phyloP scores from a whole-genome alignment of 1,139 yeast genomes.

The Hyphopichia pseudoburtonii region DNA sequence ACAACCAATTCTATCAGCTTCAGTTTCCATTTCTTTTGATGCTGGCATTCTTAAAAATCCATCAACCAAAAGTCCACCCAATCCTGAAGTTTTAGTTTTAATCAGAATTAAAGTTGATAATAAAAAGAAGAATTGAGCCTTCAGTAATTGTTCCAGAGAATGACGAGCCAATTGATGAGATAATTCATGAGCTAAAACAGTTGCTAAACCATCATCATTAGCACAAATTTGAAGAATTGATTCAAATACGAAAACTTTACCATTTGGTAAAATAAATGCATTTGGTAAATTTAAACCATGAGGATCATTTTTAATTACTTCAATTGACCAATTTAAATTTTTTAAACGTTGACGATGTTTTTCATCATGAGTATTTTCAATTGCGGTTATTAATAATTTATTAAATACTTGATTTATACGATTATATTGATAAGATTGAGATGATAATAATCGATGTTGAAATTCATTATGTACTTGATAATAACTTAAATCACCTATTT shows the following conservation, averaged over 20 bases:
- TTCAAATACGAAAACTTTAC: slow-evolving; percentile 87
- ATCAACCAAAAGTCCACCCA: slow-evolving; percentile 47
- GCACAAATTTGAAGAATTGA: slow-evolving; percentile 76
- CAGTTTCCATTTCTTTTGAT: slow-evolving; percentile 89
- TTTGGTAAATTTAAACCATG: slow-evolving; percentile 75
- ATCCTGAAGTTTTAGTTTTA: slow-evolving; percentile 13
- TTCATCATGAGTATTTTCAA: slow-evolving; percentile 28
- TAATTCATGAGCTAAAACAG: slow-evolving; percentile 88
- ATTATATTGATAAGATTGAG: too few relatives aligned
- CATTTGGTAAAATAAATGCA: slow-evolving; percentile 95
- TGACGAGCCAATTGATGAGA: slow-evolving; percentile 95
- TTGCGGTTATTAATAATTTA: slow-evolving; percentile 60
- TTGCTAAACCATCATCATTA: slow-evolving; percentile 89
- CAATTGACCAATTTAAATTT: slow-evolving; percentile 71
- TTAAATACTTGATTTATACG: slow-evolving; percentile 62
- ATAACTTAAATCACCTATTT: slow-evolving; percentile 71
- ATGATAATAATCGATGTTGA: too few relatives aligned
- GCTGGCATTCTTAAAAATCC: slow-evolving; percentile 76
- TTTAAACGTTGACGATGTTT: slow-evolving; percentile 35
- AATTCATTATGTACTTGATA: slow-evolving; percentile 40
- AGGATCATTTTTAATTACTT: slow-evolving; percentile 70
- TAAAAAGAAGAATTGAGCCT: slow-evolving; percentile 58
- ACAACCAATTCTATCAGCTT: slow-evolving; percentile 92
- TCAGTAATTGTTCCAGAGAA: slow-evolving; percentile 75
- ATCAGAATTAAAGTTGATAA: slow-evolving; percentile 43